Evolutionary conservation across 306 rosid species (phyloP).

Genomic region (Albizia julibrissin): DNA sequence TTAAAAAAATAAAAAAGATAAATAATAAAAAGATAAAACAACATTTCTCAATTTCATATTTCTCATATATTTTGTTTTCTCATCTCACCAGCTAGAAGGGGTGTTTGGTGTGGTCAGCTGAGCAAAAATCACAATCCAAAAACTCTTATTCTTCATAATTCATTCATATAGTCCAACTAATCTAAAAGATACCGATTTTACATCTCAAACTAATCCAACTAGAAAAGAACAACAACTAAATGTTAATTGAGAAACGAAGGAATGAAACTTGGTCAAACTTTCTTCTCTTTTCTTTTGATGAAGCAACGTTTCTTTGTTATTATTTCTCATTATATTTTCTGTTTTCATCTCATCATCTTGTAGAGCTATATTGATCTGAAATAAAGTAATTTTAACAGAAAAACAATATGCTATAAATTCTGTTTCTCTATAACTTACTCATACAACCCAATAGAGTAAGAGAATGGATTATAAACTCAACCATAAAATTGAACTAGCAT

Average conservation of each 20-base stretch:
- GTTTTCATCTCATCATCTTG: neutral
- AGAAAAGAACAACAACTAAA: neutral
- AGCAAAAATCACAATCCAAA: neutral
- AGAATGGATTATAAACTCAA: neutral
- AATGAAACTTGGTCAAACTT: neutral
- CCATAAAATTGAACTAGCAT: neutral
- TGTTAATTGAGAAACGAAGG: neutral
- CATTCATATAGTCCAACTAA: neutral
- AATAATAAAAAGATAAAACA: neutral
- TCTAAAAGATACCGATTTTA: neutral
- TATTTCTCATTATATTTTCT: neutral
- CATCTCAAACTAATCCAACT: neutral
- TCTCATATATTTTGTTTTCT: neutral
- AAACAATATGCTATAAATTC: neutral
- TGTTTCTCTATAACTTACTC: neutral
- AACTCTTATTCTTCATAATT: neutral
- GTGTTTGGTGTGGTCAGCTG: neutral
- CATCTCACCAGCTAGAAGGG: neutral
- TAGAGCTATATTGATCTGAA: neutral
- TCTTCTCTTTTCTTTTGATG: neutral
- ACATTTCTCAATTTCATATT: neutral
- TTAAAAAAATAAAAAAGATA: neutral
- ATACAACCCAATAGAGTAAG: neutral
- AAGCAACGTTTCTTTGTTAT: conserved; percentile 15
- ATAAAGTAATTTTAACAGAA: neutral